Conservation (phyloP, 352 stramenopile genomes). For the Phytophthora ramorum region DNA sequence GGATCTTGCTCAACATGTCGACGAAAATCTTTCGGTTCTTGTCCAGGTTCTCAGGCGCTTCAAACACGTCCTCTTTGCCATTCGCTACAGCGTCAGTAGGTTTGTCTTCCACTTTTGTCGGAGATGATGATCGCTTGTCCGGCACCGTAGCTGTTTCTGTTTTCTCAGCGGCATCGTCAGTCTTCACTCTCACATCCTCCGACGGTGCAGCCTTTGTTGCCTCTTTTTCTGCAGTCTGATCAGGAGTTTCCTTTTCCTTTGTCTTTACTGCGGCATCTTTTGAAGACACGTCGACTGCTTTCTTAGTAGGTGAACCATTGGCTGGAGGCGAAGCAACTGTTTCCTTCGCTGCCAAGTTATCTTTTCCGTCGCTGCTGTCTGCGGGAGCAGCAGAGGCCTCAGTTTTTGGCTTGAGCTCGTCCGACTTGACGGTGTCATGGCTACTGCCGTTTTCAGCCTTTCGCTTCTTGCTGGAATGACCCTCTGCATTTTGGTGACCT, state of each 20-base stretch:
- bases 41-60: conserved; percentile 55
- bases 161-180: conserved; percentile 10
- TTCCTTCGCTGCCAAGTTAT: conserved; percentile 6
- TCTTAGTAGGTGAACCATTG: conserved; percentile 12
- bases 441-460: conserved; percentile 44
- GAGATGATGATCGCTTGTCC: conserved; percentile 16
- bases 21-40: conserved; percentile 67
- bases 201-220: neutral
- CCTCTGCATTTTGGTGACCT: conserved; percentile 14
- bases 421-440: conserved; percentile 10
- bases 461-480: conserved; percentile 49
- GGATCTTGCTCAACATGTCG: conserved; percentile 71
- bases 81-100: conserved; percentile 7
- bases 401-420: conserved; percentile 25
- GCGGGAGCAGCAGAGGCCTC: conserved; percentile 11
- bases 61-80: conserved; percentile 32
- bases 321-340: neutral
- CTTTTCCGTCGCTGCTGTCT: conserved; percentile 23
- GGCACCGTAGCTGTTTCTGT: neutral
- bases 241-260: conserved; percentile 17
- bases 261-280: conserved; percentile 15
- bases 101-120: conserved; percentile 13
- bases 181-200: conserved; percentile 4
- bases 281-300: conserved; percentile 14
- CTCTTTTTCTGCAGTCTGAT: conserved; percentile 3